Base-by-base conservation (phyloP, 768 basidiomycete species). In the Butyriboletus loyo region DNA sequence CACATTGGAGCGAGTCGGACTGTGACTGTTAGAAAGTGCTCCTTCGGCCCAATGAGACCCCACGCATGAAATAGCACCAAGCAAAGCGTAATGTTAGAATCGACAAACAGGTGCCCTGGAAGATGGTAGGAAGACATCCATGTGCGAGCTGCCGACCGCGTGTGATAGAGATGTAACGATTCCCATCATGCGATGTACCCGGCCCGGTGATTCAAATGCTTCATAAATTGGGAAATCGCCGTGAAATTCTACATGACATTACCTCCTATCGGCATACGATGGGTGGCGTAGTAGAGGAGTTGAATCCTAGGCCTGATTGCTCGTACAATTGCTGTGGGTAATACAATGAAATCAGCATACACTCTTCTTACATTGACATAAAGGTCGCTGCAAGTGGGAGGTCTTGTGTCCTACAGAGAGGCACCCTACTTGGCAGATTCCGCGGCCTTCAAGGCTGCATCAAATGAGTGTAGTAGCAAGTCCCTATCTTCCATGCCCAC, bases 401-500 rank as follows among this genome's bases (percentile, higher is more conserved):
- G 21, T 38, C 46, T 13, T 39, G 13, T 15, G 38, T n/a, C 35
- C 43, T n/a, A 22, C 39, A 27, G 30, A 13, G 19, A 19, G 21
- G 15, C 17, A 37, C 19, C 31, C 56, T 58, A 68, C 17, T 36
- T 27, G 10, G 55, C 51, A 19, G 65, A 65, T 65, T 95, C 89
- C 4, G 93, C 92, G n/a, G 85, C 87, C 39, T 73, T 74, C 52
- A 97, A 57, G 30, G 94, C 92, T 11, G 53, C 63, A 46, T 73
- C 74, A 56, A 97, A 90, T 56, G 76, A 79, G 5, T 66, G 66
- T 40, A 86, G 66, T 44, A 98, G 68, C 35, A 62, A 66, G 37
- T 75, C 77, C 22, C 66, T 72, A 9, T 90, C 83, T 71, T 98
- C 96, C 78, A 93, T 76, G 8, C 96, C 96, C n/a, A 97, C 84